These are phyloP conservation scores for Tylopilus rubrobrunneus DNA, from an alignment of 768 basidiomycete species.

Conservation along the genomic window DNA sequence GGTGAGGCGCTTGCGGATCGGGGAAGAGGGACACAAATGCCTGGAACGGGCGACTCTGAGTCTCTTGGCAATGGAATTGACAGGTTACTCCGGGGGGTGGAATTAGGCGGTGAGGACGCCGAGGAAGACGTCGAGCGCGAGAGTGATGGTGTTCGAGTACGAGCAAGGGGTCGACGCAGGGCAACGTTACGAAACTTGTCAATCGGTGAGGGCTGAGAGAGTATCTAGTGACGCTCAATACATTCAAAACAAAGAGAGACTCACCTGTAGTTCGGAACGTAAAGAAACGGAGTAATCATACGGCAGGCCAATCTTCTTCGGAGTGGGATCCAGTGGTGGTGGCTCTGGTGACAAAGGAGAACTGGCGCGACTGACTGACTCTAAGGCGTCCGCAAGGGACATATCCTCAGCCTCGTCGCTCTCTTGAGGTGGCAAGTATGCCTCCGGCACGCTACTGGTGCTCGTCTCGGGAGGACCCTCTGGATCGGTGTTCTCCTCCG, in stretches of 20 bases:
- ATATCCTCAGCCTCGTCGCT: slow-evolving; percentile 39
- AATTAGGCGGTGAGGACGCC: slow-evolving; percentile 53
- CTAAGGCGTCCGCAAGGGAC: slow-evolving; percentile 56
- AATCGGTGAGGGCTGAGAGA: slow-evolving; percentile 55
- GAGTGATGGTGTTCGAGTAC: slow-evolving; percentile 63
- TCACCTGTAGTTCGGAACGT: slow-evolving; percentile 58
- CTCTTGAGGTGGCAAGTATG: slow-evolving; percentile 48
- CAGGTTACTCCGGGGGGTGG: slow-evolving; percentile 57
- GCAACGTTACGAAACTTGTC: slow-evolving; percentile 64
- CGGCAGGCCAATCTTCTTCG: slow-evolving; percentile 45
- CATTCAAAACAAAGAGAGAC: slow-evolving; percentile 11
- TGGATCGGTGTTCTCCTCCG: slow-evolving; percentile 34
- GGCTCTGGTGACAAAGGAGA: slow-evolving; percentile 43
- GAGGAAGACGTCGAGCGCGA: slow-evolving; percentile 55
- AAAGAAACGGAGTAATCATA: slow-evolving; percentile 58
- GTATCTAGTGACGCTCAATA: neutral
- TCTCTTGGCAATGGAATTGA: slow-evolving; percentile 41
- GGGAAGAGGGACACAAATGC: slow-evolving; percentile 47
- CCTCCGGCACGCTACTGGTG: slow-evolving; percentile 50
- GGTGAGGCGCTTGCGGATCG: slow-evolving; percentile 50
- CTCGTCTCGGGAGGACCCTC: slow-evolving; percentile 40
- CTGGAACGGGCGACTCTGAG: slow-evolving; percentile 46
- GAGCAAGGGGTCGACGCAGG: slow-evolving; percentile 46
- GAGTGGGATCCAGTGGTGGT: slow-evolving; percentile 36
- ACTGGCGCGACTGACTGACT: slow-evolving; percentile 51